A percentile compares a stretch with the other conserved stretches of the same genome.
Conservation (phyloP, 306 rosid genomes). For the Inga laurina region DNA sequence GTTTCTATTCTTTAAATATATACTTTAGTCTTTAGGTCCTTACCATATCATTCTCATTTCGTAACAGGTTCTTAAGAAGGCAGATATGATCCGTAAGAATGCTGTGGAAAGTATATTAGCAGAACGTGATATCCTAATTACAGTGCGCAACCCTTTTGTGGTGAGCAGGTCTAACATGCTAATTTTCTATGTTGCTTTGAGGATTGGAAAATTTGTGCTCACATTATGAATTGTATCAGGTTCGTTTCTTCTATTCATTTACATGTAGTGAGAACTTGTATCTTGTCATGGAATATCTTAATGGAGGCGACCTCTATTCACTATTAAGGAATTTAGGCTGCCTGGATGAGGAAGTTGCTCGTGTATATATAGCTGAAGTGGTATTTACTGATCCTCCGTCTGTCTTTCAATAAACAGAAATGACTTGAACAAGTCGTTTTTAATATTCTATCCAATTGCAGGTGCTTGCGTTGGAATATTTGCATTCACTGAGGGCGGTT, state of each 20-base stretch:
- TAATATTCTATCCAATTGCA: constrained; percentile 33
- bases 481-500: constrained; percentile 87
- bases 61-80: constrained; percentile 90
- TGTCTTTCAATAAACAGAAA: constrained; percentile 15
- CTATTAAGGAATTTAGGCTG: constrained; percentile 96
- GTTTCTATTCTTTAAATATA: not conserved
- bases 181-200: constrained; percentile 26
- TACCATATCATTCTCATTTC: constrained; percentile 27
- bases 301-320: constrained; percentile 97
- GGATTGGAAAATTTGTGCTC: constrained; percentile 31
- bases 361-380: constrained; percentile 98
- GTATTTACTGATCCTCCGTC: constrained; percentile 44
- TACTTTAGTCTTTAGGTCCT: constrained; percentile 1
- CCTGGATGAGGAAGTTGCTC: constrained; percentile 92
- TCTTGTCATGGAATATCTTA: constrained; percentile 98
- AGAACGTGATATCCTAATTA: constrained; percentile 95
- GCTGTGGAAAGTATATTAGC: constrained; percentile 99
- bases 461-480: constrained; percentile 98
- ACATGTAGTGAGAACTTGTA: constrained; percentile 94
- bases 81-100: constrained; percentile 98
- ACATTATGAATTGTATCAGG: constrained; percentile 58
- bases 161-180: constrained; percentile 68
- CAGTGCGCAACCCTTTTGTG: constrained; percentile 99
- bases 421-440: not conserved
- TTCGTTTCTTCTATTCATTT: constrained; percentile 98